A percentile compares a stretch with the other conserved stretches of the same genome.
Evolutionary conservation across 139 green algal genomes (phyloP).

Genomic region (Nannochloris sp.): DNA sequence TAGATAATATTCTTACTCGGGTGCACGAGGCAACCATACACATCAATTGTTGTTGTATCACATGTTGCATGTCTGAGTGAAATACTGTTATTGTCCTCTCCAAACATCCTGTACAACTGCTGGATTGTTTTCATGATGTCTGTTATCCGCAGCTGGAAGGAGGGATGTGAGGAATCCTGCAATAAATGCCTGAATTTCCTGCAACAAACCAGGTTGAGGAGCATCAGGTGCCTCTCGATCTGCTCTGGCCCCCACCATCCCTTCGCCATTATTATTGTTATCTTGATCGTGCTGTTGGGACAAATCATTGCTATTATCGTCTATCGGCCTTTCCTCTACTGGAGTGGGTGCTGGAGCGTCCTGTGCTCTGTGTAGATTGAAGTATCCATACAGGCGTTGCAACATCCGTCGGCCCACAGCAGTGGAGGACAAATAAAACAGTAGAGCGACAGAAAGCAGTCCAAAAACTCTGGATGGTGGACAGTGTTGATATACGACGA

Average conservation of each 20-base stretch:
- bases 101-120: not conserved
- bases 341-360: too few relatives aligned
- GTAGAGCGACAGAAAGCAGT: constrained; percentile 33
- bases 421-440: constrained; percentile 46
- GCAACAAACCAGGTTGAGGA: constrained; percentile 32
- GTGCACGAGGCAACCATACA: too few relatives aligned
- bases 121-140: constrained; percentile 1
- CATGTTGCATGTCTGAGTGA: too few relatives aligned
- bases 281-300: not conserved
- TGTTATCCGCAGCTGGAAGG: constrained; percentile 36
- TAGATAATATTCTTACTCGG: too few relatives aligned
- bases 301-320: constrained; percentile 7
- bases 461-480: constrained; percentile 49
- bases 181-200: constrained; percentile 58
- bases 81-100: not conserved
- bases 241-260: not conserved
- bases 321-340: not conserved
- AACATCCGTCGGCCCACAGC: constrained; percentile 43
- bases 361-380: too few relatives aligned
- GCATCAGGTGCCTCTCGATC: constrained; percentile 1
- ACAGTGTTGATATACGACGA: constrained; percentile 69
- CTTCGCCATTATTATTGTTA: not conserved
- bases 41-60: too few relatives aligned
- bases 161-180: constrained; percentile 74
- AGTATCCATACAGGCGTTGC: constrained; percentile 7